Conservation (phyloP, 1,284 basidiomycete genomes). For the Malassezia japonica region DNA sequence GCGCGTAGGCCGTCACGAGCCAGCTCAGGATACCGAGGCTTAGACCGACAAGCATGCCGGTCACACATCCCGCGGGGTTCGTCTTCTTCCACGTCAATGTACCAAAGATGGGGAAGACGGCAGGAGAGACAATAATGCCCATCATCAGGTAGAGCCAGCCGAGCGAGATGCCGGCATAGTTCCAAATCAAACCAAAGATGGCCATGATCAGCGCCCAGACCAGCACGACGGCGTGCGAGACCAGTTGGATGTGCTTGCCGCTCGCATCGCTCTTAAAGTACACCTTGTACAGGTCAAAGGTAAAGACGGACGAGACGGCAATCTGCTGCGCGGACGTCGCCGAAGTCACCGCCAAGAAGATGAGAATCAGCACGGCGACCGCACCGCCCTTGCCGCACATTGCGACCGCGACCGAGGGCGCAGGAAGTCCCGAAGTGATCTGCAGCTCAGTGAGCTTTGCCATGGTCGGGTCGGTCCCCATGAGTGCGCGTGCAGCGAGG, state of each 20-base stretch:
- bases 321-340: conserved; percentile 81
- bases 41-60: conserved; percentile 64
- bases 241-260: conserved; percentile 58
- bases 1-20: conserved; percentile 64
- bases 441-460: conserved; percentile 19
- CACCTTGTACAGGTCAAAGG: conserved; percentile 59
- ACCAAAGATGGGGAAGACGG: conserved; percentile 73
- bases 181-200: conserved; percentile 72
- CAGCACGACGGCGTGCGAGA: conserved; percentile 57
- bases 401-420: conserved; percentile 57
- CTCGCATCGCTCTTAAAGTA: conserved; percentile 59
- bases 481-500: conserved; percentile 51
- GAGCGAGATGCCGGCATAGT: conserved; percentile 75
- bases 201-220: conserved; percentile 68
- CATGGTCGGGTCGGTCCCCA: conserved; percentile 27
- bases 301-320: conserved; percentile 58
- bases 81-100: conserved; percentile 51
- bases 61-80: conserved; percentile 50
- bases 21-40: conserved; percentile 64
- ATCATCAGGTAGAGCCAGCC: conserved; percentile 53
- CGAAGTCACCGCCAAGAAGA: conserved; percentile 59
- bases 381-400: conserved; percentile 63
- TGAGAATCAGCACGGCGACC: conserved; percentile 66
- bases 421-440: conserved; percentile 37
- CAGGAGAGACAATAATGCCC: conserved; percentile 73